A percentile compares a stretch with the other conserved stretches of the same genome.
These are phyloP conservation scores for Fragilaria crotonensis DNA, from an alignment of 108 stramenopile species.

Conservation along the genomic window DNA sequence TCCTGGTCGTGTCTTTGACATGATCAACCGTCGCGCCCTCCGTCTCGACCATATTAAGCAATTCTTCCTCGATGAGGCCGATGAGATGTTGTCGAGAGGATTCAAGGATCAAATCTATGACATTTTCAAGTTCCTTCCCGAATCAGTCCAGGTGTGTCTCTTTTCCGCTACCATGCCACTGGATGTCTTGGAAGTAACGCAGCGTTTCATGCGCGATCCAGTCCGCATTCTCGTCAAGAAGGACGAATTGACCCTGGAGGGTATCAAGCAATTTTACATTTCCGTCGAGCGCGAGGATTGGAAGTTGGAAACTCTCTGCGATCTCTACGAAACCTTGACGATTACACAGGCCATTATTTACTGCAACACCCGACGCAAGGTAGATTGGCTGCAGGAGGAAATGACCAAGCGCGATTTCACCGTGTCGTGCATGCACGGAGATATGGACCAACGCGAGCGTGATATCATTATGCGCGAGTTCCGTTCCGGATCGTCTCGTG, in stretches of 20 bases:
- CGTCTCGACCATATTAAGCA: conserved; percentile 86
- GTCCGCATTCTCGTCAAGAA: conserved; percentile 99
- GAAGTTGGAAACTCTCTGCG: conserved; percentile 99
- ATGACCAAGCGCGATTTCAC: conserved; percentile 97
- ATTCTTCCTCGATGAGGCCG: conserved; percentile 99
- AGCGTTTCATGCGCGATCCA: conserved; percentile 98
- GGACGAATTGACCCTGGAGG: conserved; percentile 99
- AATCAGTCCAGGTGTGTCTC: conserved; percentile 96
- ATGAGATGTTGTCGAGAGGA: conserved; percentile 99
- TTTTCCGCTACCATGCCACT: conserved; percentile 99
- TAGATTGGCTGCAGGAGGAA: conserved; percentile 98
- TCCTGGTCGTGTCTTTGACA: conserved; percentile 98
- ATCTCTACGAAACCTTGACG: conserved; percentile 99
- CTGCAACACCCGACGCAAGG: conserved; percentile 99
- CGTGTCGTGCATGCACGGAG: conserved; percentile 99
- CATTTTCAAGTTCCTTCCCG: conserved; percentile 99
- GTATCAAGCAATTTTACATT: conserved; percentile 99
- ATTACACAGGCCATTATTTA: conserved; percentile 99
- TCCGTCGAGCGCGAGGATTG: conserved; percentile 97
- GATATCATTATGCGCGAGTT: conserved; percentile 99
- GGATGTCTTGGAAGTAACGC: conserved; percentile 98
- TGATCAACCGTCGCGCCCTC: conserved; percentile 98
- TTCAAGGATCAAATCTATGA: conserved; percentile 99
- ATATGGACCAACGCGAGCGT: conserved; percentile 99
- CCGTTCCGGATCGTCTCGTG: conserved; percentile 98